phyloP scores from a whole-genome alignment of 139 green algal species.

The Asterochloris erici region DNA sequence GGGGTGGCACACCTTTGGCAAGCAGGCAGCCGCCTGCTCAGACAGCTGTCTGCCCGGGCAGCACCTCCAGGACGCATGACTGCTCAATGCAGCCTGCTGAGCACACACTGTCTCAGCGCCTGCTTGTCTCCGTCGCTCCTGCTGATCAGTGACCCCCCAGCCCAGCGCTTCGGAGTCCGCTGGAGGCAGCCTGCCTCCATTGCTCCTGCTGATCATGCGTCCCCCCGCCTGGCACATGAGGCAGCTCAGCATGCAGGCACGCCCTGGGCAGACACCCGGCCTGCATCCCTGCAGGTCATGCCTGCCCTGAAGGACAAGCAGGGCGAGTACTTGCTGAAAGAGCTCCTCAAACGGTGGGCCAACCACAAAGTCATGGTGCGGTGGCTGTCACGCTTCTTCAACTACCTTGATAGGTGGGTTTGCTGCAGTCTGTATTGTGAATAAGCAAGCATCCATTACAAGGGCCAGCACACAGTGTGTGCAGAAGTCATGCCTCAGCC shows the following conservation, averaged over 20 bases:
- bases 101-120: no score
- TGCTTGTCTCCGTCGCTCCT: no score
- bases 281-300: constrained; percentile 63
- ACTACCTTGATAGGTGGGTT: constrained; percentile 93
- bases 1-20: no score
- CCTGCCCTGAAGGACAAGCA: constrained; percentile 72
- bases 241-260: neutral
- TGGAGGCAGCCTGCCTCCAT: no score
- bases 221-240: neutral
- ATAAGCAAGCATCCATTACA: no score
- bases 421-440: neutral
- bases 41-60: no score
- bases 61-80: no score
- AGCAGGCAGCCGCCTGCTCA: no score
- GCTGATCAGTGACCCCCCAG: no score
- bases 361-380: constrained; percentile 99
- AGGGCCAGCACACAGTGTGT: neutral
- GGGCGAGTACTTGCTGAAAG: constrained; percentile 88
- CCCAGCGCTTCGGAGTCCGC: no score
- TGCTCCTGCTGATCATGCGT: no score
- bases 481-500: neutral
- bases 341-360: constrained; percentile 88
- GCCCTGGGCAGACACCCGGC: neutral
- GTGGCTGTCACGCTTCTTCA: constrained; percentile 98
- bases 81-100: no score